Conservation (phyloP, 106 monocot species). For the Gastrodia elata region DNA sequence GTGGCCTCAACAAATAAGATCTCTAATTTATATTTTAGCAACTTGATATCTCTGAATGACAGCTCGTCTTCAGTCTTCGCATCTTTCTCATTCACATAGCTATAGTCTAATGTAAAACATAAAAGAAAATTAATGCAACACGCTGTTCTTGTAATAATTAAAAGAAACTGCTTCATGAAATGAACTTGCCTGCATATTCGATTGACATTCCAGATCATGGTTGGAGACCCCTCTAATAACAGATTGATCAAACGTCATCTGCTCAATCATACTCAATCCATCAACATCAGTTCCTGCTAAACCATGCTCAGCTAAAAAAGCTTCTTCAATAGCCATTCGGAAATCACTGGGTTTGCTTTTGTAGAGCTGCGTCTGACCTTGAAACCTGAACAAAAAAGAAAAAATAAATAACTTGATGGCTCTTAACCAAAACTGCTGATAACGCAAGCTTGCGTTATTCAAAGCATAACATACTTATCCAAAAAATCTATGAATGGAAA, state of each 20-base stretch:
- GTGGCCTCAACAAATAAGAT: not conserved
- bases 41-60: not conserved
- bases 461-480: conserved; percentile 47
- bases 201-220: conserved; percentile 60
- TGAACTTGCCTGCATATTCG: conserved; percentile 36
- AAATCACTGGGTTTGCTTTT: conserved; percentile 61
- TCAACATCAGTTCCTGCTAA: conserved; percentile 29
- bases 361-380: conserved; percentile 68
- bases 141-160: not conserved
- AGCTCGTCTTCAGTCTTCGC: not conserved
- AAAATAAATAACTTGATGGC: not conserved
- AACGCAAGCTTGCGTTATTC: not conserved
- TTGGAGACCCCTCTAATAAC: conserved; percentile 33
- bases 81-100: not conserved
- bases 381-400: conserved; percentile 43
- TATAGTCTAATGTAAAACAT: not conserved
- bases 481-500: conserved; percentile 82
- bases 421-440: not conserved
- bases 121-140: no score
- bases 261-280: conserved; percentile 13
- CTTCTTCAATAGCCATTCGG: conserved; percentile 81
- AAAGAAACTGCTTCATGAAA: not conserved
- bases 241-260: conserved; percentile 18
- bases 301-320: conserved; percentile 79
- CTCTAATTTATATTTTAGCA: not conserved